phyloP scores from a whole-genome alignment of 1,284 basidiomycete genomes.

The Pseudozyma thailandica region DNA sequence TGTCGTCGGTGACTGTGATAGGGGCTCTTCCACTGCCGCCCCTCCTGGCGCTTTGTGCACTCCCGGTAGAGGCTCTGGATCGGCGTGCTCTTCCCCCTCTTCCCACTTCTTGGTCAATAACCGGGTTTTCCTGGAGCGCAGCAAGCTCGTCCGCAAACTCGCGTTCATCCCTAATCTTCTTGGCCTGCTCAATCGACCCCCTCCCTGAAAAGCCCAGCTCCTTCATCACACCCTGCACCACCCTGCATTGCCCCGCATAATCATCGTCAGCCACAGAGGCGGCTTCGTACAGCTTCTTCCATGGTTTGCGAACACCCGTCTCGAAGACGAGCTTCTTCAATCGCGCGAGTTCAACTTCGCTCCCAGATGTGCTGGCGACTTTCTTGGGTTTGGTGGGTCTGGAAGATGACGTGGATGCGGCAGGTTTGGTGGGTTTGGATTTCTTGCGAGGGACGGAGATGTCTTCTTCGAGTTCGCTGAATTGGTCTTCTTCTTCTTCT shows the following conservation, averaged over 20 bases:
- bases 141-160: slow-evolving; percentile 46
- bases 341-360: slow-evolving; percentile 17
- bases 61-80: not conserved
- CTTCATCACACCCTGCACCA: slow-evolving; percentile 34
- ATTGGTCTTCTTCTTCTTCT: slow-evolving; percentile 6
- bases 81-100: slow-evolving; percentile 9
- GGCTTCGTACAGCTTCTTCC: slow-evolving; percentile 48
- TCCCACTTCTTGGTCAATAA: slow-evolving; percentile 3
- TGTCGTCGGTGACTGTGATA: slow-evolving; percentile 3
- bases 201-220: slow-evolving; percentile 44
- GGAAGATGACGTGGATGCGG: too few relatives aligned
- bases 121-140: slow-evolving; percentile 23
- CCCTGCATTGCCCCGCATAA: slow-evolving; percentile 16
- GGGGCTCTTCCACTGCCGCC: not conserved
- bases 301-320: slow-evolving; percentile 43
- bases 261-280: slow-evolving; percentile 19
- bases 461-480: slow-evolving; percentile 47
- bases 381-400: slow-evolving; percentile 8
- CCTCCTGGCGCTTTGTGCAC: not conserved
- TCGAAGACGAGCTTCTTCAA: slow-evolving; percentile 47
- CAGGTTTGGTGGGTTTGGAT: slow-evolving; percentile 1
- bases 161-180: slow-evolving; percentile 33
- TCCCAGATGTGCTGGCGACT: not conserved
- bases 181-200: slow-evolving; percentile 38
- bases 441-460: slow-evolving; percentile 21